Conservation (phyloP, 495 filamentous ascomycete species). For the Neurospora pannonica region DNA sequence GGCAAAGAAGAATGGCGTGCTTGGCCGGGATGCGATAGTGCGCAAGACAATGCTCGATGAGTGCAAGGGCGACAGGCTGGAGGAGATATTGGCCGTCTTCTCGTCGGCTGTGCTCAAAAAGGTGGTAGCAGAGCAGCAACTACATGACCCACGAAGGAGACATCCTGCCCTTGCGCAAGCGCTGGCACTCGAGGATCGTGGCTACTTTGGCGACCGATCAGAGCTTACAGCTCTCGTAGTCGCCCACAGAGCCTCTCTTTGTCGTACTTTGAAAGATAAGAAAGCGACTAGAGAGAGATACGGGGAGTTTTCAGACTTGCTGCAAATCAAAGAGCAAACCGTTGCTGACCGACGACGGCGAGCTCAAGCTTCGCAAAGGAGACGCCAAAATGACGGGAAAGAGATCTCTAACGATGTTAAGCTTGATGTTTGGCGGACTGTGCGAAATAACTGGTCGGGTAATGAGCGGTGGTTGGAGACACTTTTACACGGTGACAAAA, state of each 20-base stretch:
- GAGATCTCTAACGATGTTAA: slow-evolving; percentile 29
- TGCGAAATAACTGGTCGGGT: slow-evolving; percentile 68
- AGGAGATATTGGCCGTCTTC: slow-evolving; percentile 70
- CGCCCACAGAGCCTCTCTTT: slow-evolving; percentile 60
- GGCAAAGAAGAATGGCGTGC: slow-evolving; percentile 73
- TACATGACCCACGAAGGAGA: slow-evolving; percentile 18
- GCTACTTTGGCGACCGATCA: slow-evolving; percentile 50
- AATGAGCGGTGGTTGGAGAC: slow-evolving; percentile 57
- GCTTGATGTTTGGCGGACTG: slow-evolving; percentile 35
- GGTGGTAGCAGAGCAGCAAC: slow-evolving; percentile 37
- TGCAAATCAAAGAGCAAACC: slow-evolving; percentile 40
- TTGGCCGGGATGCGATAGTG: slow-evolving; percentile 66
- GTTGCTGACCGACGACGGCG: slow-evolving; percentile 35
- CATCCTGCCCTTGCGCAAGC: slow-evolving; percentile 42
- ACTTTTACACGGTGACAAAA: slow-evolving; percentile 54
- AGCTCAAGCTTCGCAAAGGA: slow-evolving; percentile 15
- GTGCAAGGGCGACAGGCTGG: slow-evolving; percentile 73
- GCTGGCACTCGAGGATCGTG: slow-evolving; percentile 51
- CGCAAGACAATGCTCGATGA: slow-evolving; percentile 90
- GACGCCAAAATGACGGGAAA: not conserved
- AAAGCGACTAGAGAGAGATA: slow-evolving; percentile 43
- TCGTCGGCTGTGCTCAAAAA: slow-evolving; percentile 73
- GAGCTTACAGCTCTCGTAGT: slow-evolving; percentile 58
- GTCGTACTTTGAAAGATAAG: slow-evolving; percentile 42
- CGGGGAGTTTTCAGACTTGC: slow-evolving; percentile 46